Percentiles rank a stretch among this genome's conserved stretches.
phyloP scores from a whole-genome alignment of 2,329 filamentous ascomycete genomes.

The Cytospora leucostoma region DNA sequence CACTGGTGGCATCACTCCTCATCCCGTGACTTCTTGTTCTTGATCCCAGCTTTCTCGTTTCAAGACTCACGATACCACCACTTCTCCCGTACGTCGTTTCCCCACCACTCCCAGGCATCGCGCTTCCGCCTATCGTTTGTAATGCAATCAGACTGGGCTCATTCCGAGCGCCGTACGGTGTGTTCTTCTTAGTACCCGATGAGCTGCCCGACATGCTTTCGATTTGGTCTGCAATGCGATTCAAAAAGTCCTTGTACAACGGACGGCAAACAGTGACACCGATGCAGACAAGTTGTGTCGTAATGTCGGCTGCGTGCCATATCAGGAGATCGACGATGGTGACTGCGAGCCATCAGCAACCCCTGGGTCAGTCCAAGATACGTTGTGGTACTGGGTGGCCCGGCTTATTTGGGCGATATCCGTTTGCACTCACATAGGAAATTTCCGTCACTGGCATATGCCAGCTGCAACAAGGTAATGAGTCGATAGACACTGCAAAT shows the following conservation, averaged over 20 bases:
- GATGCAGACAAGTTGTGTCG: conserved; percentile 23
- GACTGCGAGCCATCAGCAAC: not conserved
- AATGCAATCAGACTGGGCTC: conserved; percentile 13
- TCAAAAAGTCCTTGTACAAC: conserved; percentile 25
- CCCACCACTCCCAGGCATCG: not conserved
- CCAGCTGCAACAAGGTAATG: not conserved
- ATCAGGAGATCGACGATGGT: conserved; percentile 20
- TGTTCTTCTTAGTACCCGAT: not conserved
- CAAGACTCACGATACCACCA: not conserved
- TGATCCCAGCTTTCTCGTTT: conserved; percentile 3
- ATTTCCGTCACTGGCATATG: not conserved
- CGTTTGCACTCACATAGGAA: conserved; percentile 17
- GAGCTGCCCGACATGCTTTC: not conserved
- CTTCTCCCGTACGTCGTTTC: not conserved
- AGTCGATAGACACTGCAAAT: conserved; percentile 21
- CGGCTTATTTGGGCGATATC: not conserved
- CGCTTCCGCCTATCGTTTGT: conserved; percentile 21
- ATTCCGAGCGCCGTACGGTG: not conserved
- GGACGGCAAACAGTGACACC: conserved; percentile 24
- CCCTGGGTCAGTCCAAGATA: not conserved
- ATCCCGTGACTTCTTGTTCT: conserved; percentile 1
- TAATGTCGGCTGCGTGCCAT: conserved; percentile 24
- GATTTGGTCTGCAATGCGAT: conserved; percentile 17
- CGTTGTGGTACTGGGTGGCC: accelerated
- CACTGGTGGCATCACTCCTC: not conserved